Evolutionary conservation across 176 grass and related monocot genomes (phyloP), one percentile per base, ranked within the genome.

Genomic region (Hordeum marinum): DNA sequence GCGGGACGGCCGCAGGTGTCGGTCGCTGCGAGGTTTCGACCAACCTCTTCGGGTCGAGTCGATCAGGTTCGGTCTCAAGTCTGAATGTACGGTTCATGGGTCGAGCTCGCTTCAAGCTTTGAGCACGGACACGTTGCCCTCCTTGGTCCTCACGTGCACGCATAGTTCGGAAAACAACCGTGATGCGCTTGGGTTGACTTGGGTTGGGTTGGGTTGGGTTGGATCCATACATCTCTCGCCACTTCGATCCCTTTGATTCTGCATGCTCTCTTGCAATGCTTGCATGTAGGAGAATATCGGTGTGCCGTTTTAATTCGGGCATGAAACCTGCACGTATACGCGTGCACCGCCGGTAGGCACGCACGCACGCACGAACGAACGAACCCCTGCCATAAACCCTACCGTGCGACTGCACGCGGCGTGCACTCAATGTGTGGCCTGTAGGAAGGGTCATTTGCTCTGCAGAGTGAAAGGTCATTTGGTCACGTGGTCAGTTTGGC

Each of bases 91-190:
- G 18, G 18, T 68, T n/a, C 66, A 8, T 0, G 39, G 70, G 6
- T 54, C 41, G 68, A 36, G 4, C 46, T 87, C 25, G 67, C 81
- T 57, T 89, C 76, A 9, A 67, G 68, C 21, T 29, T 63, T 46
- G 69, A 60, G 36, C 61, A 1, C 9, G 10, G 21, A 3, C 10
- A 68, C 76, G 52, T 63, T 65, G 43, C 29, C 21, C 40, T 14
- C 11, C 27, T 66, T 76, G 0, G 23, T 40, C 17, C 21, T 60
- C 63, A 34, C 75, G 76, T 68, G 82, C 82, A 85, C 69, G 68
- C 76, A 68, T 79, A 4, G 0, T 79, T 84, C 52, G 7, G 21
- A 65, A 54, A 29, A 39, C 37, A 1, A 20, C 13, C 37, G 66
- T 58, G 4, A 11, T 25, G 52, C 2, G 61, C 61, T 26, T 50